Base-by-base conservation (phyloP, 1,284 basidiomycete species). In the Cutaneotrichosporon sp. region DNA sequence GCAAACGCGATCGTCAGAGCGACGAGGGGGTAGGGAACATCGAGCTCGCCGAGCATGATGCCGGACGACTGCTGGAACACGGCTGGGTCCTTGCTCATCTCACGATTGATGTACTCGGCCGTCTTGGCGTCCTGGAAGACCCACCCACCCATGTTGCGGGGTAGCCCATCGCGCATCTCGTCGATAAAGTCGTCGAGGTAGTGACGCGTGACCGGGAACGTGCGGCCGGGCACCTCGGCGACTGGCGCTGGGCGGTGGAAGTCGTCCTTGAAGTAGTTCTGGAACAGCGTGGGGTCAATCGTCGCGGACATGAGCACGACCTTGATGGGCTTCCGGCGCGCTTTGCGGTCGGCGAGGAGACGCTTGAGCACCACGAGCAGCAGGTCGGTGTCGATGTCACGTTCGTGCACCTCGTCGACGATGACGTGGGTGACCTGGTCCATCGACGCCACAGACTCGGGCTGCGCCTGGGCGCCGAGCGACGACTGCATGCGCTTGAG, bases 341-440 rank as follows among this genome's bases (percentile, higher is more conserved):
- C 82, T 71, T 86, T 88, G 67, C 94, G 86, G 67, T 94, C 89
- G 7, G 85, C 86, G 67, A 97, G 78, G 22, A 97, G 79, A 24
- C 91, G 87, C 80, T 95, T 95, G 67, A 98, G 84, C 14, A 95
- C 92, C 60, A 95, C 92, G 10, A 99, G 85, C 51, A 95, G 80
- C 51, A 98, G 81, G 78, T 98, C 95, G 0, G 92, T 97, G 75
- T 97, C 94, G 60, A 97, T 87, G 72, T 97, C 94, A 33, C 95
- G 88, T 79, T 97, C 94, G 78, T 99, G 95, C 3, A 95, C 95
- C 79, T 99, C 95, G 77, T 99, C 95, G 46, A 97, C 91, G 43
- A 97, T 81, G 63, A 98, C 86, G 79, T 98, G 95, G 9, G 94
- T 93, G 52, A 97, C 84, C 59, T 87, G 83, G 71, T 97, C 93